Conservation (phyloP, 768 basidiomycete species). For the Mrakia hoshinonis region DNA sequence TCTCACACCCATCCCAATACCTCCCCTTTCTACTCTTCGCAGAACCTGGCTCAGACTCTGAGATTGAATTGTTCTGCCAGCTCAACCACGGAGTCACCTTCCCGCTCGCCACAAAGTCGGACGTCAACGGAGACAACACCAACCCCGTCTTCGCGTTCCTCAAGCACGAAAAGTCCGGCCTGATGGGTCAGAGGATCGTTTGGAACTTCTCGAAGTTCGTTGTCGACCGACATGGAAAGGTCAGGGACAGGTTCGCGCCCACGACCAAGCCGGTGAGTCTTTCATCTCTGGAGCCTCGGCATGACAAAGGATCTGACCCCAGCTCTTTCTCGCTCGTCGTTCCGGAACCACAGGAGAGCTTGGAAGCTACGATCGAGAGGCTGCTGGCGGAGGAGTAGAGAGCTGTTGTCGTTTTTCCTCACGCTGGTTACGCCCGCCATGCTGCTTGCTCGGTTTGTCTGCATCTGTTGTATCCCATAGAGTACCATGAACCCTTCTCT, state of each 20-base stretch:
- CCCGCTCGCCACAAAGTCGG: constrained; percentile 72
- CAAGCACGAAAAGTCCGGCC: constrained; percentile 30
- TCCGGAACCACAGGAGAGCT: background rate
- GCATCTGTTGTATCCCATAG: background rate
- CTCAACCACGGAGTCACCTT: constrained; percentile 82
- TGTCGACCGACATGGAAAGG: background rate
- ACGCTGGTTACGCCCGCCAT: too few relatives aligned
- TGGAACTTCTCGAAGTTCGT: constrained; percentile 6
- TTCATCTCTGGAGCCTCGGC: too few relatives aligned
- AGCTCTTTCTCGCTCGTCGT: too few relatives aligned
- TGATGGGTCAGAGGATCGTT: constrained; percentile 32
- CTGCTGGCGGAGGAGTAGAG: background rate
- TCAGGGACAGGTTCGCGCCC: constrained; percentile 4
- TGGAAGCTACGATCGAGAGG: constrained; percentile 2
- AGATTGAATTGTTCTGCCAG: constrained; percentile 48
- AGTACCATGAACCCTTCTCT: too few relatives aligned
- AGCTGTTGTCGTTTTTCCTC: background rate
- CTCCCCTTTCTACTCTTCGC: background rate
- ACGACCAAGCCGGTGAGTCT: constrained; percentile 17
- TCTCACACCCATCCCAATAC: background rate
- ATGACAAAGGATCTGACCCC: too few relatives aligned
- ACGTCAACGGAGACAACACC: constrained; percentile 4
- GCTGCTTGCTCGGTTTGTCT: background rate
- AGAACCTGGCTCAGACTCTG: constrained; percentile 66
- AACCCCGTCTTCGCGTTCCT: constrained; percentile 14